Evolutionary conservation across 2,329 filamentous ascomycete species (phyloP).

Genomic region (Daldinia sp.): DNA sequence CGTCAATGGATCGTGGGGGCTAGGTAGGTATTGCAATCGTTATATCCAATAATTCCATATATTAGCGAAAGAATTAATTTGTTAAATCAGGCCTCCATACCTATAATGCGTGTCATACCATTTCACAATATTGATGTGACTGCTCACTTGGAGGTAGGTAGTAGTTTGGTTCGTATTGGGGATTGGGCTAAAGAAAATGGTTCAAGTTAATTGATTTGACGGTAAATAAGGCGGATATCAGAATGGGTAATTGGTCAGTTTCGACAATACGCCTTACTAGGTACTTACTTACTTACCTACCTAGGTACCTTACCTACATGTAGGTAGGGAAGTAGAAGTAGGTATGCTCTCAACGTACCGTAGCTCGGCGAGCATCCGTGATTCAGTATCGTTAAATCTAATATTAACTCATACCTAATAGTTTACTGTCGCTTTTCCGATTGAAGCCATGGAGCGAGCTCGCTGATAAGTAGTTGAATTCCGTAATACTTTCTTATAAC

Average conservation of each 20-base stretch:
- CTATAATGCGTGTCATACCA: background rate
- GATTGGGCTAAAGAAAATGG: background rate
- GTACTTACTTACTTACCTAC: too few species aligned
- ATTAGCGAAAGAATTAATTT: background rate
- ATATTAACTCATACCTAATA: too few species aligned
- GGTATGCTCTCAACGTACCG: too few species aligned
- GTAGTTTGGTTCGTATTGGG: background rate
- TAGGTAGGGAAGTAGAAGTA: too few species aligned
- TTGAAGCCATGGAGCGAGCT: background rate
- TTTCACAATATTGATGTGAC: background rate
- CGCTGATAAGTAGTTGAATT: background rate
- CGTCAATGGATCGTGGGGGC: background rate
- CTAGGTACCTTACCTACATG: too few species aligned
- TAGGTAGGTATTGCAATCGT: background rate
- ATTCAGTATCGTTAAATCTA: too few species aligned
- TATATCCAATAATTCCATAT: background rate
- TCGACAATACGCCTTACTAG: too few species aligned
- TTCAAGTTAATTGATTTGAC: background rate
- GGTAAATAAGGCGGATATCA: too few species aligned
- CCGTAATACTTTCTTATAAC: background rate
- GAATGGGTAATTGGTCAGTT: too few species aligned
- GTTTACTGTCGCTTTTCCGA: too few species aligned
- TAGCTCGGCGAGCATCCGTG: too few species aligned
- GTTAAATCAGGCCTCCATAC: background rate
- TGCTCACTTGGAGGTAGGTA: background rate